Base-by-base conservation (phyloP, 1,284 basidiomycete genomes). In the Coniferiporia weirii region DNA sequence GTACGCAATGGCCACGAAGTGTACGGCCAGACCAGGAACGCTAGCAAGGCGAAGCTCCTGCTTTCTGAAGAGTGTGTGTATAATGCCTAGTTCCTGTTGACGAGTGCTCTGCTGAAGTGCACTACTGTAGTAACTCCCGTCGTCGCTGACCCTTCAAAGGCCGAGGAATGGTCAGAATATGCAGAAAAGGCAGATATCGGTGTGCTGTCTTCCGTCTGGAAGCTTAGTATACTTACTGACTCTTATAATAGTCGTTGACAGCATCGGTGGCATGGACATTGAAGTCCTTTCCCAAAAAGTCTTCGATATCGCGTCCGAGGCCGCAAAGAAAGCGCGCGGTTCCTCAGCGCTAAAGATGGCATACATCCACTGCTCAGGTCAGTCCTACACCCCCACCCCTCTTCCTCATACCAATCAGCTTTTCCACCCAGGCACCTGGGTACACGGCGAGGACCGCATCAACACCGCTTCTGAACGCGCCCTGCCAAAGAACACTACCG, bases 1-100 rank as follows among this genome's bases (percentile, higher is more conserved):
- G 69, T 74, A 4, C 75, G 80, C n/a, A 76, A 75, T 0, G 81
- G 81, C 0, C 79, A 83, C 62, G 72, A 75, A 27, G 80, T 82
- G 3, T 80, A 79, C 58, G 81, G 80, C 20, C 69, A 74, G 12
- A 79, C 79, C 0, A 76, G 81, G 38, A 75, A 72, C 4, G 69
- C 72, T 6, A 66, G 63, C 4, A 76, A 76, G 56, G 74, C 71
- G 0, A 73, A 74, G 51, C 61, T 66, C 46, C 71, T 82, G 1
- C 71, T 72, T 1, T 71, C 72, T 12, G 74, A 79, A 65, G 80
- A 82, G 68, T 79, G 76, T 76, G 51, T 58, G 72, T 68, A 3
- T 27, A 17, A n/a, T 7, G 9, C 20, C 20, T 20, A 27, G 5
- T 27, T 27, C 27, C 5, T 5, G 27, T 27, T 27, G 27, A 27